Evolutionary conservation across 1,284 basidiomycete species (phyloP), one percentile per base, ranked within the genome.

Genomic region (Kwoniella shivajii): DNA sequence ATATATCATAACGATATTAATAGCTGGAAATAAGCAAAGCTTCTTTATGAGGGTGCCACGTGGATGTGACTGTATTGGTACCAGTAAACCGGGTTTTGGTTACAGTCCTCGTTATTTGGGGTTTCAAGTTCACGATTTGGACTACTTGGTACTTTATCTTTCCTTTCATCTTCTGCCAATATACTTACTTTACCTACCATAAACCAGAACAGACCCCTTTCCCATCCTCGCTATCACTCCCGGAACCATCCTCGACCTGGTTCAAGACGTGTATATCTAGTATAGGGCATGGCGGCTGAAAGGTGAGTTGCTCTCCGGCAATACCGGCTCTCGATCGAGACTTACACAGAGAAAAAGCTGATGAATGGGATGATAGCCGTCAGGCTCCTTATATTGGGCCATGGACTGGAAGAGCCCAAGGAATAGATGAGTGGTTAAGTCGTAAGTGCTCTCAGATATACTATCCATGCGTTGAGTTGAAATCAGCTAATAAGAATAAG

Each of bases 401-500:
- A 54, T 72, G 71, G 68, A 63, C 56, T 0, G 24, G 51, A 16
- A 51, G 68, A 24, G 71, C 71, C 11, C 30, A 41, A 26, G 46
- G 37, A 2, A 43, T 58, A 7, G 72, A 74, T 56, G 61, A 66
- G 29, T 73, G 69, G 71, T 46, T 73, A 54, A 54, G 55, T 14
- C 61, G 73, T 74, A 57, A 60, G 73, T 67, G 27, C n/a, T n/a
- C n/a, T n/a, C n/a, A n/a, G n/a, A n/a, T n/a, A 37, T 26, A 20
- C 31, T 36, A 22, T 31, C 34, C 46, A 46, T 36, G 4, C 31
- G 7, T 37, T 46, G 20, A 16, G 31, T 34, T 6, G 38, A 5
- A 11, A 11, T 14, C n/a, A 18, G 24, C 22, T 50, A 18, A 37
- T 39, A 30, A 11, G 7, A 50, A 45, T 60, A 42, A 49, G 56